These are phyloP conservation scores for Arabidopsis hybrid DNA, from an alignment of 441 rosid genomes.

Conservation along the genomic window DNA sequence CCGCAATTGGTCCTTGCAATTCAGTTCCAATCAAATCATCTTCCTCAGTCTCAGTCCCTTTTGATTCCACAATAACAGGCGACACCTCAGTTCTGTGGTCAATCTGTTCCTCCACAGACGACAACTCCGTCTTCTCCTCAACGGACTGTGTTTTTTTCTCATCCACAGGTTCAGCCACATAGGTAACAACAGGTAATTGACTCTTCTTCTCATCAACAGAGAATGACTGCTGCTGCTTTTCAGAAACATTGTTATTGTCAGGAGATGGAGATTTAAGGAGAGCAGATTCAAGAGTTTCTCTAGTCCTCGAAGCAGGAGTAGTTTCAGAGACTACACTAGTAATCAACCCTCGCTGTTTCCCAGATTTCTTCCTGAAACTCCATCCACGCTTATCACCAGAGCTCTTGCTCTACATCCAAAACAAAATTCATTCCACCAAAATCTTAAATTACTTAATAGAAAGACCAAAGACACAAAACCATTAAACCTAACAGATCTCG, in stretches of 20 bases:
- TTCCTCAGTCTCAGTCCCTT: slow-evolving; percentile 45
- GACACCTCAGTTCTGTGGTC: slow-evolving; percentile 48
- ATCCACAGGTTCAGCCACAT: slow-evolving; percentile 31
- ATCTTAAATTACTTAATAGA: not conserved
- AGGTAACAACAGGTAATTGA: slow-evolving; percentile 38
- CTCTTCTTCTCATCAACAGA: slow-evolving; percentile 57
- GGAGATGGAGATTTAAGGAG: slow-evolving; percentile 53
- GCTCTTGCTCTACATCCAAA: slow-evolving; percentile 59
- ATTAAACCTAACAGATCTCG: slow-evolving; percentile 21
- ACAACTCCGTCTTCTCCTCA: slow-evolving; percentile 15
- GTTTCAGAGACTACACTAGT: slow-evolving; percentile 63
- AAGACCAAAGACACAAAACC: too few species aligned
- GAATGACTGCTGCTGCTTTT: slow-evolving; percentile 51
- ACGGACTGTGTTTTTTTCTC: slow-evolving; percentile 4
- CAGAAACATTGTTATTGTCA: slow-evolving; percentile 44
- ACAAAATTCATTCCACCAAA: not conserved
- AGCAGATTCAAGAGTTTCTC: slow-evolving; percentile 67
- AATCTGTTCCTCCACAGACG: slow-evolving; percentile 37
- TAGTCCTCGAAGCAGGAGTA: slow-evolving; percentile 51
- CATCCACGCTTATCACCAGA: slow-evolving; percentile 72
- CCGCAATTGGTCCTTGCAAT: not conserved
- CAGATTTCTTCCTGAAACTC: slow-evolving; percentile 90
- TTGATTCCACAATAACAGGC: slow-evolving; percentile 42
- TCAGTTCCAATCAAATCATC: slow-evolving; percentile 9
- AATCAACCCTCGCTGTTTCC: slow-evolving; percentile 73